Percentiles rank a stretch among this genome's conserved stretches.
These are phyloP conservation scores for Aegilops tauschii DNA, from an alignment of 176 grass and related monocot genomes.

Conservation along the genomic window DNA sequence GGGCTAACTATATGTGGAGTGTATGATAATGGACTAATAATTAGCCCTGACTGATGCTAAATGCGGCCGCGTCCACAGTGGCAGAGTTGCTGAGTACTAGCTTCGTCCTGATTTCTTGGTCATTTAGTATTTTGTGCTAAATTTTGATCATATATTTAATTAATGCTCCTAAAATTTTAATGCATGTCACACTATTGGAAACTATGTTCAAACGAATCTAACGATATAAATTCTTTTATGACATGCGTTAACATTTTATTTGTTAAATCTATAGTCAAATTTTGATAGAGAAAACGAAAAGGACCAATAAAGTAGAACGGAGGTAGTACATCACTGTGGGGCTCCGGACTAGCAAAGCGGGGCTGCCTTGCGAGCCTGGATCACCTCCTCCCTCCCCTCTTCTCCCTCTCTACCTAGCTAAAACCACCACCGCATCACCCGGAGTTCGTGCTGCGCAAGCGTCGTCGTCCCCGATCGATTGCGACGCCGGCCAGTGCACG, in stretches of 20 bases:
- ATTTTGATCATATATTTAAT: too few relatives aligned
- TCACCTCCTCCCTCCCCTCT: slow-evolving; percentile 20
- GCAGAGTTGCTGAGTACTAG: background rate
- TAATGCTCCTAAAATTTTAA: too few relatives aligned
- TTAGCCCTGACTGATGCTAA: background rate
- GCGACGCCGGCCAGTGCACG: slow-evolving; percentile 26
- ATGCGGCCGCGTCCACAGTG: background rate
- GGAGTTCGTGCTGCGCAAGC: slow-evolving; percentile 44
- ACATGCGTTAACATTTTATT: too few relatives aligned
- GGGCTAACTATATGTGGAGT: background rate
- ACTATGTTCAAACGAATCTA: too few relatives aligned
- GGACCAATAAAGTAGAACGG: too few relatives aligned
- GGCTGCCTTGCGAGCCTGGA: slow-evolving; percentile 50
- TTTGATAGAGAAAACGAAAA: too few relatives aligned
- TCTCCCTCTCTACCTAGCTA: background rate
- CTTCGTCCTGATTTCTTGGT: too few relatives aligned
- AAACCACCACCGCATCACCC: too few relatives aligned
- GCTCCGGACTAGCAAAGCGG: background rate
- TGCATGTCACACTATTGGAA: too few relatives aligned
- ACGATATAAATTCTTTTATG: too few relatives aligned
- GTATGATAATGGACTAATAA: background rate
- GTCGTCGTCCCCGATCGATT: background rate
- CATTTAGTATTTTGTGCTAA: too few relatives aligned
- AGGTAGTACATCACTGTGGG: slow-evolving; percentile 4
- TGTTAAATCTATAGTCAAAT: too few relatives aligned